Evolutionary conservation across 1,139 yeast genomes (phyloP).

Genomic region (Blastobotrys ciferrii): DNA sequence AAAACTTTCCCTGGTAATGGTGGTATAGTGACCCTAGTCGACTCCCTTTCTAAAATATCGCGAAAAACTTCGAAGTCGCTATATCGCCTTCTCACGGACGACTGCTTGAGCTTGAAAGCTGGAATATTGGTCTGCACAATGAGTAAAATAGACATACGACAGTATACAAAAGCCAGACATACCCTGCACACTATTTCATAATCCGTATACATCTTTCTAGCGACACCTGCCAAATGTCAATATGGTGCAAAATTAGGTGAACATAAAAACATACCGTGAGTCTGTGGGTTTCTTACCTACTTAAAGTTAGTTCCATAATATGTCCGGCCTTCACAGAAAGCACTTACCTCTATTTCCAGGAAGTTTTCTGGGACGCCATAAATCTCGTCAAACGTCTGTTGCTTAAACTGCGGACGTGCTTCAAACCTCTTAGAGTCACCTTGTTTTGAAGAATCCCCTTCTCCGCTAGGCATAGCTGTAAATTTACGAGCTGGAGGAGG

Average conservation of each 20-base stretch:
- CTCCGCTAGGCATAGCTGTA: constrained; percentile 34
- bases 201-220: constrained; percentile 76
- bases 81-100: constrained; percentile 80
- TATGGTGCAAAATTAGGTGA: too few species aligned
- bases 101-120: constrained; percentile 64
- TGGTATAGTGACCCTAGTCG: constrained; percentile 78
- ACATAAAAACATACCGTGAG: constrained; percentile 69
- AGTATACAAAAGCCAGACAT: constrained; percentile 25
- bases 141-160: neutral
- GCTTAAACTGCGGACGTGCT: constrained; percentile 45
- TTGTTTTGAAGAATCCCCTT: constrained; percentile 13
- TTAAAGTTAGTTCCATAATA: too few species aligned
- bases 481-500: constrained; percentile 29
- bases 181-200: constrained; percentile 82
- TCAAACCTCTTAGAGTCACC: constrained; percentile 34
- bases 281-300: constrained; percentile 66
- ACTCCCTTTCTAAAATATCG: constrained; percentile 70
- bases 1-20: constrained; percentile 82
- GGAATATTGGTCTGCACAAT: constrained; percentile 56
- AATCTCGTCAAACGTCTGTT: constrained; percentile 73
- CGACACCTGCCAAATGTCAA: constrained; percentile 38
- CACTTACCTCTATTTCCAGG: constrained; percentile 75
- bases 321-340: neutral
- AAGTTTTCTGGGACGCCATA: constrained; percentile 96
- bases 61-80: constrained; percentile 85